Evolutionary conservation across 2,329 filamentous ascomycete species (phyloP), one percentile per base, ranked within the genome.

Genomic region (Cladosporium austrohemisphaericum): DNA sequence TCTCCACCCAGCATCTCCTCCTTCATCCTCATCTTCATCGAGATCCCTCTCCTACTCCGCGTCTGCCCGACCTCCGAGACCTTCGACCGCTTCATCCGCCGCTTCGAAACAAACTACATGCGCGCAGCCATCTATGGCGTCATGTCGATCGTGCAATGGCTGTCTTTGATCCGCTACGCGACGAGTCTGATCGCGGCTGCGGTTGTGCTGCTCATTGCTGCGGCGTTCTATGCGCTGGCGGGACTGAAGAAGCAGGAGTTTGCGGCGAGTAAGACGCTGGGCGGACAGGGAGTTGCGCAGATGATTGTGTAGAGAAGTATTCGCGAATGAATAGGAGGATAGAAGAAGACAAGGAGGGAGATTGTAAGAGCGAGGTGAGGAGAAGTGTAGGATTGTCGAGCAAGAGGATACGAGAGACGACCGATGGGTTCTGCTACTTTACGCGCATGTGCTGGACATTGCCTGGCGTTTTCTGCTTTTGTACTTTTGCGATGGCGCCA

Each of bases 31-130:
- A 66, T 76, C 61, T 76, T 76, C 63, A 72, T 76, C 58, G 74
- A 98, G 70, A 85, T 98, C 14, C 93, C 93, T 22, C 84, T 97
- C 52, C 86, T 98, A 51, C 84, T 98, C 54, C 88, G 93, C 71
- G 96, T 98, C 74, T 98, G 93, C 76, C 93, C 93, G 51, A 98
- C 93, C 5, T 97, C 92, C 11, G 71, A 84, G 56, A 83, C 80
- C 57, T 98, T 98, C 73, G 93, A 98, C 69, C 76, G 74, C 58
- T 85, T 90, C 67, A 92, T 98, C 70, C 90, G 92, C 71, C 85
- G 81, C 64, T 88, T 98, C 76, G 89, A 89, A 56, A 95, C 91
- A 52, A 97, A 96, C 76, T 97, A 91, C 76, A 94, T 93, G 84
- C 90, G 93, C 71, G 92, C 92, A 16, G 86, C 76, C 51, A 85